These are phyloP conservation scores for Dillenia suffruticosa DNA, from an alignment of 164 flowering plant genomes.

Conservation along the genomic window DNA sequence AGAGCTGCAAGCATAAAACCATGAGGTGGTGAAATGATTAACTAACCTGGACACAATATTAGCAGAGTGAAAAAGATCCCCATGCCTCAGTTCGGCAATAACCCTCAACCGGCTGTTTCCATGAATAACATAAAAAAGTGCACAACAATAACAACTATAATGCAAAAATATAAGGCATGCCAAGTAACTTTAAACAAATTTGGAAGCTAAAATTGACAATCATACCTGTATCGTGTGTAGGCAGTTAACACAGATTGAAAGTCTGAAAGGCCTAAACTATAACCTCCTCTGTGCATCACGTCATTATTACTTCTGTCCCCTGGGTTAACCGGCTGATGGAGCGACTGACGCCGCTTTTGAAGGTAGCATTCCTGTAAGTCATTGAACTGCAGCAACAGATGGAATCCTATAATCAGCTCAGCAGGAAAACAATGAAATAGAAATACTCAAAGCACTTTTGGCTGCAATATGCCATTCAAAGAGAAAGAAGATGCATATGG, in stretches of 20 bases:
- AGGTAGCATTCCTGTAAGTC: slow-evolving; percentile 95
- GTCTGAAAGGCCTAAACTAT: slow-evolving; percentile 73
- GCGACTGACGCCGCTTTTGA: slow-evolving; percentile 71
- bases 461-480: no score
- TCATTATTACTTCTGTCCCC: slow-evolving; percentile 36
- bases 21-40: background rate
- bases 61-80: slow-evolving; percentile 87
- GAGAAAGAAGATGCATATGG: no score
- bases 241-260: slow-evolving; percentile 86
- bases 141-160: no score
- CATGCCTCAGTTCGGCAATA: slow-evolving; percentile 89
- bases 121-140: background rate
- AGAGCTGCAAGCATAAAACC: no score
- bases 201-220: background rate
- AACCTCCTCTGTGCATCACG: slow-evolving; percentile 56
- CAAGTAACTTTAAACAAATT: background rate
- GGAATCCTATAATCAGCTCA: background rate
- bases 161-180: no score
- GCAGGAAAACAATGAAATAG: background rate
- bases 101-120: slow-evolving; percentile 81
- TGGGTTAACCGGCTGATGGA: slow-evolving; percentile 31
- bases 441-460: no score
- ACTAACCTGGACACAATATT: slow-evolving; percentile 93
- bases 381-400: slow-evolving; percentile 57
- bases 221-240: slow-evolving; percentile 84